Base-by-base conservation (phyloP, 2,329 filamentous ascomycete species). In the Emydomyces testavorans region DNA sequence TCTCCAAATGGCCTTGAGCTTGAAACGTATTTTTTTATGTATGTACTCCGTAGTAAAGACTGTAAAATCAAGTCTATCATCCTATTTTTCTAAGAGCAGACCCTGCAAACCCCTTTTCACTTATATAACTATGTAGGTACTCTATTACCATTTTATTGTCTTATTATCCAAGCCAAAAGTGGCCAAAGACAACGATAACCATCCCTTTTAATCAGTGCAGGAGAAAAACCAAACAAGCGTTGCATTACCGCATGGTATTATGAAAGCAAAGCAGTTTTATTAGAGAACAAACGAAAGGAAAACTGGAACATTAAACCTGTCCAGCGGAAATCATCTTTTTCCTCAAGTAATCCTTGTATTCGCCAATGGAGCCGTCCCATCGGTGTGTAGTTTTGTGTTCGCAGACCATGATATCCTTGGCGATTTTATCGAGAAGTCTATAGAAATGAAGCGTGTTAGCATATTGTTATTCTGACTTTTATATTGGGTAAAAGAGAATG, bases 391-490 rank as follows among this genome's bases (percentile, higher is more conserved):
- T 89, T 78, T 89, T 88, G 80, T 98, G 88, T 74, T 98, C 92
- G 71, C 93, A 98, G 49, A 98, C 92, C 72, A 98, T 81, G 70
- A 98, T 98, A 69, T 98, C 87, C 78, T 98, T 98, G 60, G 92
- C 92, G 67, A 98, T 96, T 77, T 94, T 95, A 79, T 98, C 92
- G 56, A 98, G 81, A 62, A 98, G 76, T 76, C 90, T 93, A 59
- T 42, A 37, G 28, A 41, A 6, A 38, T 20, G 3, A n/a, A 34
- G 23, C 4, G 69, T 36, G 42, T 39, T 46, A 52, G 54, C 47
- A 31, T 44, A 18, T 6, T 10, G 15, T 40, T 20, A 37, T 10
- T 15, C 49, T 40, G 20, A 47, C 28, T 6, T n/a, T n/a, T 4
- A 7, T n/a, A 31, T 24, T 18, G 13, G 15, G 18, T 10, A 2